These are phyloP conservation scores for Lanmaoa rubissima DNA, from an alignment of 768 basidiomycete species.

Conservation along the genomic window DNA sequence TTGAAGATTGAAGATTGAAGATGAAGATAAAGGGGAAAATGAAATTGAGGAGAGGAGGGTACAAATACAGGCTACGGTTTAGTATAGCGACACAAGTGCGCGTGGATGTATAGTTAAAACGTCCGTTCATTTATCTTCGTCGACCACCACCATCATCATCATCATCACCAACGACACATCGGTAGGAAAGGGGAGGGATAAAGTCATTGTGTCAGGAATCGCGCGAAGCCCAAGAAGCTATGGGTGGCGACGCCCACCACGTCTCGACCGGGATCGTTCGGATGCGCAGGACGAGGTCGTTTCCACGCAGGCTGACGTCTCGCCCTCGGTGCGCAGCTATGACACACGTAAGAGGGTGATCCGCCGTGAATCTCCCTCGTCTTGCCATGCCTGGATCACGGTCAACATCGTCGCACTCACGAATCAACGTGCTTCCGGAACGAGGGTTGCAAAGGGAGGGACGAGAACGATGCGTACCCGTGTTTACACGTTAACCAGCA, in stretches of 20 bases:
- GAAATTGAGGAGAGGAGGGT: not conserved
- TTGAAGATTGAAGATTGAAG: too few species aligned
- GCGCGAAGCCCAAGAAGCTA: constrained; percentile 8
- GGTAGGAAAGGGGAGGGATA: not conserved
- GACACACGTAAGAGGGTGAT: constrained; percentile 31
- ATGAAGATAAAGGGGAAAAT: not conserved
- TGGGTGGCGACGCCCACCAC: constrained; percentile 1
- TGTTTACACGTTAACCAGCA: constrained; percentile 33
- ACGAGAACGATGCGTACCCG: constrained; percentile 13
- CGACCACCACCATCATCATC: not conserved
- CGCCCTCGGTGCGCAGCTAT: constrained; percentile 21
- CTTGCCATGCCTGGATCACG: constrained; percentile 27
- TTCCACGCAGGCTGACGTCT: constrained; percentile 23
- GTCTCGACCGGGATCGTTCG: not conserved
- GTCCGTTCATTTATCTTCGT: not conserved
- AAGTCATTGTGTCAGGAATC: constrained; percentile 12
- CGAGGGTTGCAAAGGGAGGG: not conserved
- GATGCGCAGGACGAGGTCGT: constrained; percentile 17
- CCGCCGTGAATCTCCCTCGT: constrained; percentile 31
- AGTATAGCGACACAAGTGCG: not conserved
- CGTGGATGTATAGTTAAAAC: not conserved
- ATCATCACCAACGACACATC: too few species aligned
- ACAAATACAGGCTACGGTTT: not conserved
- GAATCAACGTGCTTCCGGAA: not conserved
- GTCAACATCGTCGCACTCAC: not conserved